A percentile compares a stretch with the other conserved stretches of the same genome.
These are phyloP conservation scores for Canariomyces notabilis DNA, from an alignment of 2,329 filamentous ascomycete genomes.

Conservation along the genomic window DNA sequence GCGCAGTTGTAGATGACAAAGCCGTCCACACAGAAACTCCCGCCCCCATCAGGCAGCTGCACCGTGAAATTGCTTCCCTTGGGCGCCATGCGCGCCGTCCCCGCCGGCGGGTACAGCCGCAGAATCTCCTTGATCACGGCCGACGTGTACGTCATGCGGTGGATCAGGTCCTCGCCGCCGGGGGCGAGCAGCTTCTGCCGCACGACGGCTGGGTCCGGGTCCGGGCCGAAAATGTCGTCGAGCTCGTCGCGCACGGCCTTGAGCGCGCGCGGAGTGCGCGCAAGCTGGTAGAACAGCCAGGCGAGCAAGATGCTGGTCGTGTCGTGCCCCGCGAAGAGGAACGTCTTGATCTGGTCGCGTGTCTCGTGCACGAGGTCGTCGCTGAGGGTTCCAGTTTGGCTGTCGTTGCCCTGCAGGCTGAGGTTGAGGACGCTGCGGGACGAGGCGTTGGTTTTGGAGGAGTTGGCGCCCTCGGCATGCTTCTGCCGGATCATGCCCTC, in stretches of 20 bases:
- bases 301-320: constrained; percentile 35
- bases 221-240: constrained; percentile 32
- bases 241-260: constrained; percentile 32
- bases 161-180: constrained; percentile 29
- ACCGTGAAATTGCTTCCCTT: constrained; percentile 29
- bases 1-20: constrained; percentile 33
- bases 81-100: constrained; percentile 26
- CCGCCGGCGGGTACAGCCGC: constrained; percentile 33
- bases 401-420: constrained; percentile 29
- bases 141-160: constrained; percentile 32
- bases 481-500: constrained; percentile 26
- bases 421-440: constrained; percentile 33
- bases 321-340: constrained; percentile 40
- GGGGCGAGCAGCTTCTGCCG: constrained; percentile 25
- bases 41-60: constrained; percentile 26
- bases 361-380: constrained; percentile 28
- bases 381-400: too few relatives aligned
- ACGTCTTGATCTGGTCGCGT: constrained; percentile 35
- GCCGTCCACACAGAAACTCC: constrained; percentile 31
- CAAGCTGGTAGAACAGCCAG: constrained; percentile 36
- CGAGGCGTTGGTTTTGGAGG: neutral
- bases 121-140: constrained; percentile 37
- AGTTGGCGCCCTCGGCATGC: constrained; percentile 14
- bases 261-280: constrained; percentile 28
- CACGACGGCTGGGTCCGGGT: constrained; percentile 26